Conservation (phyloP, 2,329 filamentous ascomycete species). For the Colletotrichum tanaceti region DNA sequence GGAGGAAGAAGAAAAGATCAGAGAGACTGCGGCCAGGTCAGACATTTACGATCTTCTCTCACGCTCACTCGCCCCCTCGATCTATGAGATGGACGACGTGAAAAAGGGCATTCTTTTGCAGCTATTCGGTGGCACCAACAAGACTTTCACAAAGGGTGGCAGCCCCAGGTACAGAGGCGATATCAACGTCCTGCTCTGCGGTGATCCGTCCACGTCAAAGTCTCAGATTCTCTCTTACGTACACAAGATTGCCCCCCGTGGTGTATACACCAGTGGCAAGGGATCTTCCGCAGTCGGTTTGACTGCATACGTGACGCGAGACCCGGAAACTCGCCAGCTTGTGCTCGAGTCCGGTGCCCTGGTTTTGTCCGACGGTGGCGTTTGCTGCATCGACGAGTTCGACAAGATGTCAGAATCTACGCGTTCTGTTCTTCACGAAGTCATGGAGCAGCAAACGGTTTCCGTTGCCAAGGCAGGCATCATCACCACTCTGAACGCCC, state of each 20-base stretch:
- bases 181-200: slow-evolving; percentile 96
- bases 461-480: slow-evolving; percentile 92
- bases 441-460: slow-evolving; percentile 89
- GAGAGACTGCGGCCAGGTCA: slow-evolving; percentile 78
- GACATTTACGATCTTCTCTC: slow-evolving; percentile 95
- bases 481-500: slow-evolving; percentile 94
- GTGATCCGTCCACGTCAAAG: slow-evolving; percentile 96
- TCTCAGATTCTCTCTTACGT: slow-evolving; percentile 95
- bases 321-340: slow-evolving; percentile 83
- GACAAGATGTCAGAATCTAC: slow-evolving; percentile 88
- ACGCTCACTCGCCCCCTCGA: slow-evolving; percentile 90
- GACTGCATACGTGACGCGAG: slow-evolving; percentile 83
- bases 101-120: slow-evolving; percentile 98
- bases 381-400: slow-evolving; percentile 88
- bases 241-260: slow-evolving; percentile 94
- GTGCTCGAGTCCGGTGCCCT: slow-evolving; percentile 84
- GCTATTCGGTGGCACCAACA: slow-evolving; percentile 97
- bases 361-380: slow-evolving; percentile 82
- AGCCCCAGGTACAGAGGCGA: slow-evolving; percentile 96
- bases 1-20: slow-evolving; percentile 92
- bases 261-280: slow-evolving; percentile 84
- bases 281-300: slow-evolving; percentile 85
- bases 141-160: slow-evolving; percentile 95
- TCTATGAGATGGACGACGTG: slow-evolving; percentile 98
- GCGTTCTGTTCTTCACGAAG: slow-evolving; percentile 84